Evolutionary conservation across 129 eudicot species (phyloP), one percentile per base, ranked within the genome.

Genomic region (Logfia minima): DNA sequence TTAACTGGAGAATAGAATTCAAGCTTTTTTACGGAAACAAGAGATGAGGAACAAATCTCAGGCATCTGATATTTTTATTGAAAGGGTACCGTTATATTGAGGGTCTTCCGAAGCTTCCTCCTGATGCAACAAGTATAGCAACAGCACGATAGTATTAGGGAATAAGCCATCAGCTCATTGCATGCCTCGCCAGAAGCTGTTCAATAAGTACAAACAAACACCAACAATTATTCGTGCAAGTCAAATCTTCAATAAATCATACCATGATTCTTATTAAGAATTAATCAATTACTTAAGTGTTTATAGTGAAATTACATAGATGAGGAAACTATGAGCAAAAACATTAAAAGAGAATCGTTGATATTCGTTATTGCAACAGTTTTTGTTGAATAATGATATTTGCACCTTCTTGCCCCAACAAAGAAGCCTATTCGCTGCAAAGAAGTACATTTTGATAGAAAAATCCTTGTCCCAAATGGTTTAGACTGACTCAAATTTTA

Each of bases 111-210:
- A 17, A 95, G 97, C 86, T 95, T 95, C 76, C 87, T 76, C 72
- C 99, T 86, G 76, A 92, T 68, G 77, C 97, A 95, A 72, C 97
- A 92, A 72, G 97, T 95, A 75, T 92, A 95, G 83, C 99, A 95
- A 83, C 99, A 95, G 81, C 99, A 95, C 0, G 97, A 92, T 80
- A 92, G 69, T 86, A 95, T 85, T 72, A 95, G 75, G 45, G 99
- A 95, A 86, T 92, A 95, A 29, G 97, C 97, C 92, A 89, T 83
- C 83, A 95, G 73, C 69, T 95, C 96, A 23, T 92, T 92, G 74
- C 97, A 95, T 52, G 90, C 91, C 78, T 92, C 97, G 68, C 86
- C 92, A 3, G 97, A 79, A 85, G 97, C 99, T 95, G 91, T 75
- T 81, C 59, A 69, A 71, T 35, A 72, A 37, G 51, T 41, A 76